Base-by-base conservation (phyloP, 2,329 filamentous ascomycete species). In the Talaromyces sp. region DNA sequence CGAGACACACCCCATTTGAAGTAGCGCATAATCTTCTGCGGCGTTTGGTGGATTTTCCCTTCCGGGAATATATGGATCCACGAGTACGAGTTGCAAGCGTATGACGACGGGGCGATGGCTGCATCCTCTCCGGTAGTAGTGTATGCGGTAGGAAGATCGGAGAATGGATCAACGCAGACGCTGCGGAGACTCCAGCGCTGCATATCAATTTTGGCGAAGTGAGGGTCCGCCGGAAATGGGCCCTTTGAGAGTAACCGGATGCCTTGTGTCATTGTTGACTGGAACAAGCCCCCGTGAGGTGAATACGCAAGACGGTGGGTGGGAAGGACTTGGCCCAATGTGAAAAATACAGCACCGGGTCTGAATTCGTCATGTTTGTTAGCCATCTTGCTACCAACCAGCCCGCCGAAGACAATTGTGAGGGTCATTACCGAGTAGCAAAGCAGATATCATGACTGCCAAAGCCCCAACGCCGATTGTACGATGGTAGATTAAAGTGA, bases 51-150 rank as follows among this genome's bases (percentile, higher is more conserved):
- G 53, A 96, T 92, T 75, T 90, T 92, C 55, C 92, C 95, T 77
- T 99, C 95, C 13, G 95, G 95, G 75, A 98, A 98, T 59, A 98
- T 89, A 75, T 99, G 95, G 4, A 99, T 81, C 95, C 95, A 99
- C 52, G 86, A 85, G 73, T 90, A 84, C 53, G 85, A 86, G 68
- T 92, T 88, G 65, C 78, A 82, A 1, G 85, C 75, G 72, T 90
- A 93, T 55, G 87, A 84, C 1, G 91, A 88, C 0, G 92, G 92
- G 0, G 91, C 84, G 0, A 84, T 80, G 72, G 91, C 90, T 0
- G 77, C 71, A 63, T 78, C 77, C 22, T 75, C 68, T 2, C 72
- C 73, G 25, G 73, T 72, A 8, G 74, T 75, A 2, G 75, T 77
- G 52, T 76, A 78, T 17, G 75, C 75, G 6, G 74, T 73, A 15